Evolutionary conservation across 2,329 filamentous ascomycete genomes (phyloP), one percentile per base, ranked within the genome.

Genomic region (Sclerotinia trifoliorum): DNA sequence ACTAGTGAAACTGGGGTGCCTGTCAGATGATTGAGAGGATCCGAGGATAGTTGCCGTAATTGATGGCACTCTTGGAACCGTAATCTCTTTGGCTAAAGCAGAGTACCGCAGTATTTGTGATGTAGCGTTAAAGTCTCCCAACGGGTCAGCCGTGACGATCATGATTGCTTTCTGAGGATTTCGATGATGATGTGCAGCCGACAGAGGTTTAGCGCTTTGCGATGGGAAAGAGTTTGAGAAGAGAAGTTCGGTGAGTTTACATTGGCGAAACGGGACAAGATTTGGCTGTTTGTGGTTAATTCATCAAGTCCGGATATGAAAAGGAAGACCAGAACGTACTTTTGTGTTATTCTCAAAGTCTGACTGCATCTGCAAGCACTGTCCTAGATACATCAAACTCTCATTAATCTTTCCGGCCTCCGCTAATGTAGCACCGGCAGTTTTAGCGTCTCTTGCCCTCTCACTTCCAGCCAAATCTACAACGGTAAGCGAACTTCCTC

Each of bases 321-420:
- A 44, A n/a, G 42, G 8, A 57, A 56, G 61, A 51, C 15, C 17
- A n/a, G 39, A 56, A 75, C 78, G 58, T 83, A 92, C 91, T 85
- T 92, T 94, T 77, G 85, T 87, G 17, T 88, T 89, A 71, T 84
- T 89, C 55, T 89, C 88, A 44, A 89, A 85, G 74, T 94, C 92
- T 69, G 90, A 94, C 78, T 97, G 94, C 84, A 97, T 94, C 78
- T 98, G 94, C 74, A 99, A 85, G 77, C 95, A 99, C 77, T 98
- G 95, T 0, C 95, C 95, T 1, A 99, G 85, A 78, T 97, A 98
- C 95, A 99, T 99, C 77, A 99, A 82, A 76, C 92, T 96, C 79
- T 97, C 94, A 76, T 99, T 99, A 78, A 99, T 99, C 81, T 98
- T 98, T 65, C 95, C 95, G 48, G 94, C 95, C 81, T 99, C 95